These are phyloP conservation scores for Populus ilicifolia DNA, from an alignment of 345 rosid genomes.

Conservation along the genomic window DNA sequence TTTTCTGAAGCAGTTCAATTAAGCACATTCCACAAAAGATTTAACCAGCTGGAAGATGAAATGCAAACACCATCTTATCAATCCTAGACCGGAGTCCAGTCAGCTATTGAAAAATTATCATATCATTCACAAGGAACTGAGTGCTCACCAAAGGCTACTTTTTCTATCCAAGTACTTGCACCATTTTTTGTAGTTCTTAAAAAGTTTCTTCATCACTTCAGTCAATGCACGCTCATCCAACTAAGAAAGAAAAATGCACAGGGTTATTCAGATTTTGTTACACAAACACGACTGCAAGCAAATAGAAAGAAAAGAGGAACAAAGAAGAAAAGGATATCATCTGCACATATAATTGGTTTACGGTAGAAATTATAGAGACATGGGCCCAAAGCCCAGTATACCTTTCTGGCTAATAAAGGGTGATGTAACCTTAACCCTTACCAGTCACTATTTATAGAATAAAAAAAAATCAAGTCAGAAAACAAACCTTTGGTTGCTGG, in stretches of 20 bases:
- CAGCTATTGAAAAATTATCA: neutral
- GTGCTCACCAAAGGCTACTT: slow-evolving; percentile 90
- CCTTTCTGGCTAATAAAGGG: neutral
- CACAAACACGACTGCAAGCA: neutral
- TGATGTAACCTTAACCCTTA: neutral
- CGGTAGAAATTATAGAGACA: neutral
- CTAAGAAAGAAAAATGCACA: slow-evolving; percentile 27
- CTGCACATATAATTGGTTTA: neutral
- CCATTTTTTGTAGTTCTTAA: slow-evolving; percentile 98
- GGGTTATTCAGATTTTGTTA: neutral
- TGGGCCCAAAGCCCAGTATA: neutral
- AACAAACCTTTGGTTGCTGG: slow-evolving; percentile 92
- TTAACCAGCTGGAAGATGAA: slow-evolving; percentile 3
- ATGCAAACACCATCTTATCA: neutral
- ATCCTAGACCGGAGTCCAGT: neutral
- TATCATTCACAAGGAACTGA: neutral
- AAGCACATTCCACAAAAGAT: neutral
- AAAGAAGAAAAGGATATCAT: neutral
- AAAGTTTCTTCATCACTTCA: slow-evolving; percentile 98
- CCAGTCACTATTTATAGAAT: neutral
- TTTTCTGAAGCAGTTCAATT: neutral
- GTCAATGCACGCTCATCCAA: slow-evolving; percentile 93
- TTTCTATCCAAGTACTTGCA: slow-evolving; percentile 94
- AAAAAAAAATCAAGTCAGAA: neutral
- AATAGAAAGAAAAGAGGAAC: neutral